A percentile compares a stretch with the other conserved stretches of the same genome.
Evolutionary conservation across 2,329 filamentous ascomycete species (phyloP).

Genomic region (Pestalotiopsis sp.): DNA sequence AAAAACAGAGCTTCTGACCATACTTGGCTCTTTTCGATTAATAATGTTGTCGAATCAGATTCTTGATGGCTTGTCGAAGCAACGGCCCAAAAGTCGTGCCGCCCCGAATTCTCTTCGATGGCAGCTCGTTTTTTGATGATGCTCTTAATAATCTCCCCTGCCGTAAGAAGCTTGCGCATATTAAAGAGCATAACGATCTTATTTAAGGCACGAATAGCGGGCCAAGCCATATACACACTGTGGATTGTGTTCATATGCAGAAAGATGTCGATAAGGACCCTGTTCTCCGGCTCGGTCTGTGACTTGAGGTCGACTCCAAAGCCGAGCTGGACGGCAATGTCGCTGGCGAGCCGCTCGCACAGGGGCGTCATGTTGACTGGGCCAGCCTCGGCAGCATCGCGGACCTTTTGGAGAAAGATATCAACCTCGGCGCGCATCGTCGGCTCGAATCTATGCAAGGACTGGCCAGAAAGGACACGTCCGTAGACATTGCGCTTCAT

Average conservation of each 20-base stretch:
- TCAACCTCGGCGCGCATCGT: constrained; percentile 3
- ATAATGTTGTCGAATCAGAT: too few species aligned
- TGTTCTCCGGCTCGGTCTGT: constrained; percentile 16
- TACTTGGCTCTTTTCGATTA: neutral
- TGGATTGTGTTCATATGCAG: neutral
- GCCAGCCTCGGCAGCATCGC: neutral
- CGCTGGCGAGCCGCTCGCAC: constrained; percentile 15
- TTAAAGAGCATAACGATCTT: neutral
- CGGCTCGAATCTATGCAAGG: constrained; percentile 8
- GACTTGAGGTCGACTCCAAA: constrained; percentile 20
- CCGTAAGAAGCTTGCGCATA: neutral
- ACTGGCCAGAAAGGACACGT: neutral
- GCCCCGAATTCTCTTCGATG: too few species aligned
- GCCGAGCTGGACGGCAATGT: constrained; percentile 20
- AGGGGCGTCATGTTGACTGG: constrained; percentile 19
- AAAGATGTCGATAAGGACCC: neutral
- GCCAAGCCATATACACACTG: neutral
- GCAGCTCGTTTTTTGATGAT: neutral
- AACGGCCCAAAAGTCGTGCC: too few species aligned
- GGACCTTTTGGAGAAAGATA: constrained; percentile 8
- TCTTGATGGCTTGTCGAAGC: too few species aligned
- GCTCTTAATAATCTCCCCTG: neutral
- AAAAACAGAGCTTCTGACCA: neutral
- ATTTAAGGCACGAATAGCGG: neutral
- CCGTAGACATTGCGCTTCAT: constrained; percentile 4